phyloP scores from a whole-genome alignment of 257 asterid species.

The Nicotiana benthamiana region DNA sequence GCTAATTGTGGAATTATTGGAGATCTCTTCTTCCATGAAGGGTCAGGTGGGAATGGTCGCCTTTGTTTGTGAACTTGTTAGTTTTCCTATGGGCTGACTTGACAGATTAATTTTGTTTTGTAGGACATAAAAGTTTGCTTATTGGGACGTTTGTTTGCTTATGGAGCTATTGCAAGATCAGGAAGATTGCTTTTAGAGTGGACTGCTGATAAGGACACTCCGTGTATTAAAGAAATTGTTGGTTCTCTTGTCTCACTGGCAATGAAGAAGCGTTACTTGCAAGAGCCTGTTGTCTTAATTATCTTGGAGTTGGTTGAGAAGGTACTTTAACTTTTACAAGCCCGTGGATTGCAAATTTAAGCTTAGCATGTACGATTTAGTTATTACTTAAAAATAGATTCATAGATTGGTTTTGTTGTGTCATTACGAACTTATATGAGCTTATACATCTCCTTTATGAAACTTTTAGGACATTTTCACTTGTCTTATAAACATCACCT shows the following conservation, averaged over 20 bases:
- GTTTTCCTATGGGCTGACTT: not conserved
- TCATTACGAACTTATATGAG: not conserved
- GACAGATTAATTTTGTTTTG: conserved; percentile 17
- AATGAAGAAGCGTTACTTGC: conserved; percentile 76
- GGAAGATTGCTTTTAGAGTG: conserved; percentile 74
- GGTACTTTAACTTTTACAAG: conserved; percentile 31
- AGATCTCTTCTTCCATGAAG: conserved; percentile 85
- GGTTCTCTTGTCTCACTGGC: conserved; percentile 61
- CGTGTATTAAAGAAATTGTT: conserved; percentile 54
- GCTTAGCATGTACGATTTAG: not conserved
- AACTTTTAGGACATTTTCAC: not conserved
- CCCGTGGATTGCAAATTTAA: not conserved
- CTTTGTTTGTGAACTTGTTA: not conserved
- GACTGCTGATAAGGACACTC: conserved; percentile 38
- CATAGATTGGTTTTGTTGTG: not conserved
- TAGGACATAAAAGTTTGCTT: conserved; percentile 83
- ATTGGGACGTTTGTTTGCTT: conserved; percentile 90
- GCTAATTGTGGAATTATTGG: conserved; percentile 67
- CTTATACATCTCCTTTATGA: not conserved
- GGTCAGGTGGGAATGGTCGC: conserved; percentile 70
- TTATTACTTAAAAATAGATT: not conserved
- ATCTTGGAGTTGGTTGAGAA: conserved; percentile 73
- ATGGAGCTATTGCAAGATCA: conserved; percentile 92
- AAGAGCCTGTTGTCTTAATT: conserved; percentile 78
- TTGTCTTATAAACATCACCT: not conserved